These are phyloP conservation scores for Blastosporella zonata DNA, from an alignment of 1,284 basidiomycete genomes.

Conservation along the genomic window DNA sequence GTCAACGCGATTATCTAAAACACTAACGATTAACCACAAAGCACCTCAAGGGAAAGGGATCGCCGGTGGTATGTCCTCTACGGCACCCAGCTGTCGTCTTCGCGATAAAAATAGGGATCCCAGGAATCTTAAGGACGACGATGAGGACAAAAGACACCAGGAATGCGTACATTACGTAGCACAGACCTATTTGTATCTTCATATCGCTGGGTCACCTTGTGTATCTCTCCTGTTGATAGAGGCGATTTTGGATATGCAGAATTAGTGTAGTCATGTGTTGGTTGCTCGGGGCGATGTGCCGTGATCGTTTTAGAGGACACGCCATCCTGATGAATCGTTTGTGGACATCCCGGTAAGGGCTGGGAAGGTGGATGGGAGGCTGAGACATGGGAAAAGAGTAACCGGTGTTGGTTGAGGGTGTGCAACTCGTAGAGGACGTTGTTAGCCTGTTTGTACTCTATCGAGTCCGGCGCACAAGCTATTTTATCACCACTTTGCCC, in stretches of 20 bases:
- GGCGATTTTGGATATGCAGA: not conserved
- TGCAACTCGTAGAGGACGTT: constrained; percentile 65
- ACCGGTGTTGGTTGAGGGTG: constrained; percentile 58
- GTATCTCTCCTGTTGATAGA: constrained; percentile 21
- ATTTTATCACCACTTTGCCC: constrained; percentile 5
- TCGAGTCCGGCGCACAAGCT: constrained; percentile 4
- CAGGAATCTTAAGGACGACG: constrained; percentile 37
- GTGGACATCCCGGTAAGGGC: constrained; percentile 3
- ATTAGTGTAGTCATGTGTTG: constrained; percentile 1
- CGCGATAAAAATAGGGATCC: constrained; percentile 62
- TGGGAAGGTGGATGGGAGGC: constrained; percentile 17
- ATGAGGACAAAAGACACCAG: not conserved
- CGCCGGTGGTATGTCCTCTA: constrained; percentile 13
- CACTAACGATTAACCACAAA: not conserved
- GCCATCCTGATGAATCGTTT: constrained; percentile 2
- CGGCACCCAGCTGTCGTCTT: constrained; percentile 42
- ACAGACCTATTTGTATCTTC: constrained; percentile 61
- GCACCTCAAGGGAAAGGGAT: not conserved
- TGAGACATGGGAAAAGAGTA: constrained; percentile 37
- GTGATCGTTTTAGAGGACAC: constrained; percentile 3
- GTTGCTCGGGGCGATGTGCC: constrained; percentile 6
- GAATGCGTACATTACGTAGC: not conserved
- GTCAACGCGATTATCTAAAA: not conserved
- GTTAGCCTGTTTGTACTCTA: constrained; percentile 57
- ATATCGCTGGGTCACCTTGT: constrained; percentile 53